Conservation (phyloP, 2,329 filamentous ascomycete genomes). For the Aspergillus sp. region DNA sequence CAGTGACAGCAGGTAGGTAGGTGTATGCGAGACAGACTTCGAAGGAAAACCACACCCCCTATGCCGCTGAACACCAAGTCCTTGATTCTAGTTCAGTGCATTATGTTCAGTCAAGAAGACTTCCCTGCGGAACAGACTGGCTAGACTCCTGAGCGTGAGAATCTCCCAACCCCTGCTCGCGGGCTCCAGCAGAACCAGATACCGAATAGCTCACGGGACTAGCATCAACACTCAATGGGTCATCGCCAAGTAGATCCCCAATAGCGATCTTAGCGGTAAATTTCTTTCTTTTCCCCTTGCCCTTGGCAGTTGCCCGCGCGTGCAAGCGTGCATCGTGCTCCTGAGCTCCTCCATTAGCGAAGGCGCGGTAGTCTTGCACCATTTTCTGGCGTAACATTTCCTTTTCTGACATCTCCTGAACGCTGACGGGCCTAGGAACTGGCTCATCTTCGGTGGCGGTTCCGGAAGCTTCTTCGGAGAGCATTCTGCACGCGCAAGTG, state of each 20-base stretch:
- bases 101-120: neutral
- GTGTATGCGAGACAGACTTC: too few species aligned
- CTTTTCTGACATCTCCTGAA: neutral
- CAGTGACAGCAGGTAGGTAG: too few species aligned
- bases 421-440: neutral
- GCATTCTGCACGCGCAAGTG: conserved; percentile 19
- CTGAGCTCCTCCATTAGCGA: conserved; percentile 23
- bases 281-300: neutral
- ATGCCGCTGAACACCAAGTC: too few species aligned
- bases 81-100: too few species aligned
- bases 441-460: neutral
- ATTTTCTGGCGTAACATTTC: conserved; percentile 1
- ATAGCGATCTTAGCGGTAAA: neutral
- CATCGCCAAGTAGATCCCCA: neutral
- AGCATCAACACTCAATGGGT: too few species aligned
- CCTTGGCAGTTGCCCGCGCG: conserved; percentile 4
- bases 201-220: neutral
- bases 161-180: neutral
- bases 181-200: too few species aligned
- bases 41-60: too few species aligned
- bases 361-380: conserved; percentile 17
- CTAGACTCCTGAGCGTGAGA: neutral
- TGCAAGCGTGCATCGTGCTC: conserved; percentile 19
- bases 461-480: neutral
- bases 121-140: neutral